Percentiles rank a stretch among this genome's conserved stretches.
Conservation (phyloP, 2,329 filamentous ascomycete species). For the Aspergillus arachidicola region DNA sequence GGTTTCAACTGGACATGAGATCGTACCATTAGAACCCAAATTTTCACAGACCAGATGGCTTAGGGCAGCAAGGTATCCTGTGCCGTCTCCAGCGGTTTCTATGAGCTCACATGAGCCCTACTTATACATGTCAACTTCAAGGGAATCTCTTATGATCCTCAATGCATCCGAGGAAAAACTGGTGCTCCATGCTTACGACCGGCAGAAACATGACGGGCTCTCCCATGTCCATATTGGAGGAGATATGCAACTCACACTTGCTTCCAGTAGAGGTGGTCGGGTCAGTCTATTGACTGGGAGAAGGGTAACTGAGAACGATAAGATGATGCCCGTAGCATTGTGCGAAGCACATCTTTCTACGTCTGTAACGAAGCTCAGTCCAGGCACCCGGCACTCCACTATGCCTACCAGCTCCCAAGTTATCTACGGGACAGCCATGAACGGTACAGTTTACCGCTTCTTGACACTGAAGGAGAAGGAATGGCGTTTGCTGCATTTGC, state of each 20-base stretch:
- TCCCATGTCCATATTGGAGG: conserved; percentile 42
- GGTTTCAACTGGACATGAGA: conserved; percentile 48
- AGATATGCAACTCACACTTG: conserved; percentile 50
- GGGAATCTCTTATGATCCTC: conserved; percentile 56
- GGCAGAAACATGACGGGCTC: conserved; percentile 34
- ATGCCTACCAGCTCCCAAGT: conserved; percentile 42
- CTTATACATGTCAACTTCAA: conserved; percentile 58
- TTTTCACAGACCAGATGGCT: conserved; percentile 45
- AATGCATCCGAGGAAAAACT: conserved; percentile 42
- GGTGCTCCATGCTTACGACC: conserved; percentile 37
- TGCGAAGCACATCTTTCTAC: conserved; percentile 38
- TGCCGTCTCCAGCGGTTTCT: conserved; percentile 54
- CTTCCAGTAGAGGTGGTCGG: conserved; percentile 55
- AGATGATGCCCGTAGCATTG: conserved; percentile 33
- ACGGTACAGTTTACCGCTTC: conserved; percentile 72
- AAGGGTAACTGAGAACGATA: conserved; percentile 28
- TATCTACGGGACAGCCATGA: conserved; percentile 66
- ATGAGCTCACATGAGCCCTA: conserved; percentile 50
- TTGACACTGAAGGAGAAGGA: conserved; percentile 63
- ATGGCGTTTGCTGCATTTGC: conserved; percentile 70
- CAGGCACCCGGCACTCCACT: conserved; percentile 20
- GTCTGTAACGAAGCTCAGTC: conserved; percentile 35
- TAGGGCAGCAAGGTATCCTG: conserved; percentile 38
- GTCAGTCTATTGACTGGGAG: conserved; percentile 44
- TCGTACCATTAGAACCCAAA: conserved; percentile 49